Conservation (phyloP, 1,284 basidiomycete genomes). For the Exobasidium rhododendri region DNA sequence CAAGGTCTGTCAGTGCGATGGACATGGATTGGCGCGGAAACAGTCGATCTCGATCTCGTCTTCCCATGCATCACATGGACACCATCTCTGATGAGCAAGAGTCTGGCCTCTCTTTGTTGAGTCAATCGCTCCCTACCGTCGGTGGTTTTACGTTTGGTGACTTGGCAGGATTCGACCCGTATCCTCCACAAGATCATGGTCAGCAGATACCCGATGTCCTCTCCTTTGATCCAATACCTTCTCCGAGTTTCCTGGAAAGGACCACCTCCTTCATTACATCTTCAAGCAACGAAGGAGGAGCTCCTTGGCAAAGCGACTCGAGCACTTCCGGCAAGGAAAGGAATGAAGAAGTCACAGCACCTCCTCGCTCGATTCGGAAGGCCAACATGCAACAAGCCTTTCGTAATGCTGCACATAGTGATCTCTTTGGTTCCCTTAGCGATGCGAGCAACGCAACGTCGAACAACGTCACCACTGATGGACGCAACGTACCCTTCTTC, state of each 20-base stretch:
- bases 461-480: not conserved
- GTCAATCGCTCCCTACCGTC: conserved; percentile 33
- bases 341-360: not conserved
- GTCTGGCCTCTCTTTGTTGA: conserved; percentile 24
- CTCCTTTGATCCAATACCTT: conserved; percentile 5
- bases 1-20: conserved; percentile 64
- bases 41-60: conserved; percentile 85
- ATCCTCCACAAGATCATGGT: not conserved
- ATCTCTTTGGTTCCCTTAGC: conserved; percentile 30
- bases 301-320: not conserved
- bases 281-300: not conserved
- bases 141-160: conserved; percentile 34
- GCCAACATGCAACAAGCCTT: conserved; percentile 43
- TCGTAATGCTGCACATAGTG: conserved; percentile 37
- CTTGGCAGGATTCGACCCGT: conserved; percentile 23
- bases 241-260: not conserved
- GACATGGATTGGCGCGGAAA: conserved; percentile 97
- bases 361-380: conserved; percentile 25
- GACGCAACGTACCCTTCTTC: conserved; percentile 16
- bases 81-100: conserved; percentile 34
- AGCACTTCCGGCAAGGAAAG: not conserved
- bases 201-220: conserved; percentile 7
- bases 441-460: not conserved
- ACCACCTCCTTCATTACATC: not conserved
- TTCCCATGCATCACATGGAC: conserved; percentile 58